phyloP scores from a whole-genome alignment of 257 asterid species.

The Nyctanthes arbortristis region DNA sequence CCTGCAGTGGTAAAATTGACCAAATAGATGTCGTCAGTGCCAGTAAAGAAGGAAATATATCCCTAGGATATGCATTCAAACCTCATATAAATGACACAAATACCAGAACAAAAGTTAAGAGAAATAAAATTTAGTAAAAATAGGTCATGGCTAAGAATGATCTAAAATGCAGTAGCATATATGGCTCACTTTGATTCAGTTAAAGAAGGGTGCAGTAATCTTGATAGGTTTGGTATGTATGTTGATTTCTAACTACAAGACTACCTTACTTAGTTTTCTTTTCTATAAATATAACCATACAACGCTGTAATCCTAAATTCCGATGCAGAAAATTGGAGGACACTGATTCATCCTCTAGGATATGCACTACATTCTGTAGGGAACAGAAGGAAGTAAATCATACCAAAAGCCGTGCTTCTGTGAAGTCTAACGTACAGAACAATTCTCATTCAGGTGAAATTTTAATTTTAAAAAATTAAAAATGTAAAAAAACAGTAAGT shows the following conservation, averaged over 20 bases:
- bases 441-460: constrained; percentile 8
- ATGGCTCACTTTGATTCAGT: constrained; percentile 3
- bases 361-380: neutral
- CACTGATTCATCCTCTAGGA: neutral
- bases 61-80: constrained; percentile 2
- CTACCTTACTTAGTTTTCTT: neutral
- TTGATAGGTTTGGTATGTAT: too few species aligned
- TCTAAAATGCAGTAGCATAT: constrained; percentile 15
- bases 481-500: constrained; percentile 20
- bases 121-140: neutral
- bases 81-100: constrained; percentile 1
- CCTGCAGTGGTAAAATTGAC: constrained; percentile 43
- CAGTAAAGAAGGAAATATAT: constrained; percentile 3
- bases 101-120: constrained; percentile 11
- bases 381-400: neutral
- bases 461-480: constrained; percentile 1
- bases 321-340: neutral
- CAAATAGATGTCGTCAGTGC: constrained; percentile 16
- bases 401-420: neutral
- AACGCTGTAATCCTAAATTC: constrained; percentile 1
- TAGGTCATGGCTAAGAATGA: neutral
- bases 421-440: constrained; percentile 1
- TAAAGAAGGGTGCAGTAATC: constrained; percentile 3
- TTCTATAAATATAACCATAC: neutral
- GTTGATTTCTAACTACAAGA: neutral